Evolutionary conservation across 2,329 filamentous ascomycete genomes (phyloP), one percentile per base, ranked within the genome.

Genomic region (Aspergillus novoparasiticus): DNA sequence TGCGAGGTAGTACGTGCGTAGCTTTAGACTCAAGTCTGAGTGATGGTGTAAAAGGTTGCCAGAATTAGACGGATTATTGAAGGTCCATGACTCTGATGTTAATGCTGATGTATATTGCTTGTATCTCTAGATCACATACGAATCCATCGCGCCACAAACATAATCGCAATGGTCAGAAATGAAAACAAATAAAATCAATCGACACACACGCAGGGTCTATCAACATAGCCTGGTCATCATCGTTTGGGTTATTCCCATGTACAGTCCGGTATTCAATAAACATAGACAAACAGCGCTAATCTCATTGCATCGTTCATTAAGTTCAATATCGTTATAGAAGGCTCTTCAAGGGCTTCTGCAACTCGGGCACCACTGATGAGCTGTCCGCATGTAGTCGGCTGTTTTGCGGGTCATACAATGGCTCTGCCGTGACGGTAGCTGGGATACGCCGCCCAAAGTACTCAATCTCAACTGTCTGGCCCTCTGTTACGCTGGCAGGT

Each of bases 371-470:
- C 54, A 59, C 21, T n/a, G 50, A 45, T 50, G 63, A 60, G 26
- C 57, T 53, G 21, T 69, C 68, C 43, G 65, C 73, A 32, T 70
- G 70, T 56, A 82, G 63, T 21, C 76, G 76, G 23, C 68, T 78
- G 68, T 75, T 76, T 45, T 78, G 71, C 1, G 80, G 78, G 65
- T 84, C 81, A 62, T 82, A 81, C 50, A 86, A 59, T 10, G 85
- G 82, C 54, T 87, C 85, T 1, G 76, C 65, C 0, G 78, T 75
- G 1, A 89, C 83, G 3, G 85, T 88, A 0, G 87, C 87, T 57
- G 69, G 67, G 58, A 88, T 82, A 12, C 79, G 78, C 62, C 75
- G 76, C 5, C 86, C 85, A 73, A 89, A 89, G 69, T 89, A 89
- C 68, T 88, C 86, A 61, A 89, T 80, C 69, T 88, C 85, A 0